phyloP scores from a whole-genome alignment of 352 stramenopile species.

The Globisporangium viniferum region DNA sequence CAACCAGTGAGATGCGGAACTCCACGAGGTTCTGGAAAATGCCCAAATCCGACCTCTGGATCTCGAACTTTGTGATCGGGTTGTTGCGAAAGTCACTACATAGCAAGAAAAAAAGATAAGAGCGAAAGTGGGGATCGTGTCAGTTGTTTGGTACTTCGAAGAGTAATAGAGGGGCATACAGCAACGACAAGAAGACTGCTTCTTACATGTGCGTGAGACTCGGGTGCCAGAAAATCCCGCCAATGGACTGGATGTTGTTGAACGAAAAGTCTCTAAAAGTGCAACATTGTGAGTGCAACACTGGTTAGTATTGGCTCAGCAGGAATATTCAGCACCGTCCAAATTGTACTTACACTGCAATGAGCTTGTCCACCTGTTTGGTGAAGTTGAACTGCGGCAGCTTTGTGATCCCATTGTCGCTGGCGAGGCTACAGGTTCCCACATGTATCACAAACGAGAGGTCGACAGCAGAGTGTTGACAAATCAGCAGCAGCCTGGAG shows the following conservation, averaged over 20 bases:
- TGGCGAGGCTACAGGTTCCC: constrained; percentile 7
- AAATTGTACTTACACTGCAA: constrained; percentile 6
- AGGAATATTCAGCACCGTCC: not conserved
- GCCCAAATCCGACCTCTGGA: constrained; percentile 12
- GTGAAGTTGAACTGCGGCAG: constrained; percentile 12
- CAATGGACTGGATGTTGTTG: constrained; percentile 17
- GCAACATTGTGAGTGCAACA: not conserved
- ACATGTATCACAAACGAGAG: not conserved
- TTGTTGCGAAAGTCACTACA: constrained; percentile 21
- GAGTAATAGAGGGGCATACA: no score
- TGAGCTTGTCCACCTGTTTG: constrained; percentile 5
- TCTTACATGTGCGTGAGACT: constrained; percentile 16
- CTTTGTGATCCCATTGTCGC: constrained; percentile 16
- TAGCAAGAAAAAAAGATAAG: no score
- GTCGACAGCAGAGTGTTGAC: not conserved
- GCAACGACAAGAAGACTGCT: not conserved
- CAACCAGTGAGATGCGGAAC: constrained; percentile 13
- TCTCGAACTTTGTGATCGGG: constrained; percentile 24
- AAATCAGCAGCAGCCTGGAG: not conserved
- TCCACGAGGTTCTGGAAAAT: constrained; percentile 10
- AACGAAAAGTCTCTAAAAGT: constrained; percentile 23
- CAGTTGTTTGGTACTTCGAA: not conserved
- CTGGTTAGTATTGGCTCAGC: not conserved
- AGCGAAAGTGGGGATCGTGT: not conserved
- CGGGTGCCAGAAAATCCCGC: constrained; percentile 18